Conservation (phyloP, 2,329 filamentous ascomycete species). For the Cercospora sojina region DNA sequence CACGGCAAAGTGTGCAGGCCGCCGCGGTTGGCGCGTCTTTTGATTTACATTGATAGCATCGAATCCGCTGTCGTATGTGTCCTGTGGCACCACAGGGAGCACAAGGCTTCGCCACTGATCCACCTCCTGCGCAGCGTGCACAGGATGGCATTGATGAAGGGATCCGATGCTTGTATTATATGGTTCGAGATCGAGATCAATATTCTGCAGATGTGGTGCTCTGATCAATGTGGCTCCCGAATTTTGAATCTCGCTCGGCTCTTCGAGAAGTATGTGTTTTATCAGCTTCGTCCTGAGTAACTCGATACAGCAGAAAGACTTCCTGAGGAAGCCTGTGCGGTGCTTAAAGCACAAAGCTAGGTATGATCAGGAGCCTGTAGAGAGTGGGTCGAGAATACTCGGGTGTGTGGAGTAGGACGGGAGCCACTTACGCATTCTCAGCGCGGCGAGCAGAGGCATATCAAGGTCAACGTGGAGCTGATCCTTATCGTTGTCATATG, state of each 20-base stretch:
- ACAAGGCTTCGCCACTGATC: conserved; percentile 1
- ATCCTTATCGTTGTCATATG: conserved; percentile 7
- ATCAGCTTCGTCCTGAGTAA: neutral
- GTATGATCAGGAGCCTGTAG: neutral
- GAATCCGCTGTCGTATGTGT: conserved; percentile 5
- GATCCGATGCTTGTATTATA: neutral
- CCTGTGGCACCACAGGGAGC: neutral
- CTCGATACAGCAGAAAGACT: neutral
- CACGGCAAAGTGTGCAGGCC: conserved; percentile 7
- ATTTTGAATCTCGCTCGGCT: neutral
- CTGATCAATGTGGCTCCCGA: neutral
- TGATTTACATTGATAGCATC: conserved; percentile 11
- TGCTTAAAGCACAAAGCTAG: neutral
- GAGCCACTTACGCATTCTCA: neutral
- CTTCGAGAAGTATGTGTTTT: neutral
- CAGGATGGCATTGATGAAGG: conserved; percentile 3
- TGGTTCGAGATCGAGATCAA: neutral
- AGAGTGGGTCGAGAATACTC: neutral
- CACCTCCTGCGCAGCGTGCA: conserved; percentile 4
- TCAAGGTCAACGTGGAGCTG: conserved; percentile 3
- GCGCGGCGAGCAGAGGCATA: conserved; percentile 6
- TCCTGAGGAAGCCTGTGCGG: neutral
- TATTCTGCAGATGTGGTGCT: neutral
- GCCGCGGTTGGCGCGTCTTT: conserved; percentile 10
- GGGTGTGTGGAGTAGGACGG: neutral